Percentiles rank a stretch among this genome's conserved stretches.
These are phyloP conservation scores for Fragosphaeria purpurea DNA, from an alignment of 2,329 filamentous ascomycete genomes.

Conservation along the genomic window DNA sequence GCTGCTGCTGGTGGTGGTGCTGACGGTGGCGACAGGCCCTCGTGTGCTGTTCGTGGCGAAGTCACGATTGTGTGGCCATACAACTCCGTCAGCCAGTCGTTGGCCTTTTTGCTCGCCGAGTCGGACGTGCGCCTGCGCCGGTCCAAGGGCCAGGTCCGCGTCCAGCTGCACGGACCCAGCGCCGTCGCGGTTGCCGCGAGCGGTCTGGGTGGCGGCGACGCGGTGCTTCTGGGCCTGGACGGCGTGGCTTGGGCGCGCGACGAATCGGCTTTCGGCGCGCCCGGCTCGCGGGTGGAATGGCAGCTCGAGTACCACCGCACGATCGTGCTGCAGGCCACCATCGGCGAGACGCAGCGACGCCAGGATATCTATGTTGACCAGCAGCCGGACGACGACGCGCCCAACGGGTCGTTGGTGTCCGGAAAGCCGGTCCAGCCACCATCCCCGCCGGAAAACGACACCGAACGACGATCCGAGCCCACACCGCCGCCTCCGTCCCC, in stretches of 20 bases:
- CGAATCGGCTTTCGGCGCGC: constrained; percentile 34
- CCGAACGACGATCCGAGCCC: neutral
- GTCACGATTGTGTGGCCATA: constrained; percentile 89
- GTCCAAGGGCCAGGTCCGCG: constrained; percentile 68
- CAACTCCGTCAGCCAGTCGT: constrained; percentile 62
- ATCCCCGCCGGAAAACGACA: neutral
- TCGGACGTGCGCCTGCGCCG: constrained; percentile 72
- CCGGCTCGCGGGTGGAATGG: constrained; percentile 45
- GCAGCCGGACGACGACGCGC: neutral
- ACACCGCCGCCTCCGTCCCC: constrained; percentile 6
- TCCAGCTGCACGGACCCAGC: constrained; percentile 60
- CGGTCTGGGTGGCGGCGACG: constrained; percentile 68
- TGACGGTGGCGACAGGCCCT: constrained; percentile 18
- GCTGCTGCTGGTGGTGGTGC: too few relatives aligned
- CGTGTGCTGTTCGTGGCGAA: constrained; percentile 52
- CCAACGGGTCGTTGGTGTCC: neutral
- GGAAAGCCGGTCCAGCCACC: too few relatives aligned
- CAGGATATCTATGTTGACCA: constrained; percentile 45
- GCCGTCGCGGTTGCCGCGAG: constrained; percentile 59
- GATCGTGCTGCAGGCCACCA: constrained; percentile 38
- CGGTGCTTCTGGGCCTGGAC: constrained; percentile 56
- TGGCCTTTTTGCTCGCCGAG: constrained; percentile 75
- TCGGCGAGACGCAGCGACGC: constrained; percentile 35
- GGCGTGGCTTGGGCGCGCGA: constrained; percentile 57
- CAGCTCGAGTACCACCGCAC: constrained; percentile 45